Evolutionary conservation across 306 rosid species (phyloP).

Genomic region (Begonia masoniana): DNA sequence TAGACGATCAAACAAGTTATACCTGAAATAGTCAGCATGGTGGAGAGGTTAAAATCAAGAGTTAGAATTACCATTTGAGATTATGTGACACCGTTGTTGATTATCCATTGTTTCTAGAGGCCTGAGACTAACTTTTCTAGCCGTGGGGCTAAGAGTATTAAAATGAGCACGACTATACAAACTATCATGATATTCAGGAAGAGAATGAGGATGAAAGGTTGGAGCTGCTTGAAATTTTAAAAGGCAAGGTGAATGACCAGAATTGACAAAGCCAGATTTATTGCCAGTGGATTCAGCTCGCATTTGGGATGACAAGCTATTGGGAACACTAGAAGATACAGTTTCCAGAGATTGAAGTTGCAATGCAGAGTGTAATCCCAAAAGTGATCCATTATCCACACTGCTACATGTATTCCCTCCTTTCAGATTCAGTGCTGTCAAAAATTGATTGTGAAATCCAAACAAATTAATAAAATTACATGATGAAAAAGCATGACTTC

Average conservation of each 20-base stretch:
- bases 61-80: slow-evolving; percentile 19
- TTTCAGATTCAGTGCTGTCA: slow-evolving; percentile 17
- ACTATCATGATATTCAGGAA: slow-evolving; percentile 28
- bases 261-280: slow-evolving; percentile 20
- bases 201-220: slow-evolving; percentile 31
- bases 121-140: slow-evolving; percentile 21
- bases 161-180: slow-evolving; percentile 15
- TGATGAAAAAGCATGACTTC: slow-evolving; percentile 7
- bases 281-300: slow-evolving; percentile 25
- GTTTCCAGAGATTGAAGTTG: slow-evolving; percentile 17
- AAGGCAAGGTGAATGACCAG: slow-evolving; percentile 15
- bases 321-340: slow-evolving; percentile 28
- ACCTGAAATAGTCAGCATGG: too few species aligned
- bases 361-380: slow-evolving; percentile 15
- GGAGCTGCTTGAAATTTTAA: slow-evolving; percentile 21
- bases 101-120: slow-evolving; percentile 26
- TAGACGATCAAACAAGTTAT: too few species aligned
- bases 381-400: slow-evolving; percentile 20
- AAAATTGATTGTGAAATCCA: slow-evolving; percentile 2
- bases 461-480: slow-evolving; percentile 8
- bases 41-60: too few species aligned
- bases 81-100: slow-evolving; percentile 17
- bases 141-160: slow-evolving; percentile 14
- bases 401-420: slow-evolving; percentile 19
- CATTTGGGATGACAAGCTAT: slow-evolving; percentile 16